Base-by-base conservation (phyloP, 2,329 filamentous ascomycete genomes). In the Calonectria leucothoes region DNA sequence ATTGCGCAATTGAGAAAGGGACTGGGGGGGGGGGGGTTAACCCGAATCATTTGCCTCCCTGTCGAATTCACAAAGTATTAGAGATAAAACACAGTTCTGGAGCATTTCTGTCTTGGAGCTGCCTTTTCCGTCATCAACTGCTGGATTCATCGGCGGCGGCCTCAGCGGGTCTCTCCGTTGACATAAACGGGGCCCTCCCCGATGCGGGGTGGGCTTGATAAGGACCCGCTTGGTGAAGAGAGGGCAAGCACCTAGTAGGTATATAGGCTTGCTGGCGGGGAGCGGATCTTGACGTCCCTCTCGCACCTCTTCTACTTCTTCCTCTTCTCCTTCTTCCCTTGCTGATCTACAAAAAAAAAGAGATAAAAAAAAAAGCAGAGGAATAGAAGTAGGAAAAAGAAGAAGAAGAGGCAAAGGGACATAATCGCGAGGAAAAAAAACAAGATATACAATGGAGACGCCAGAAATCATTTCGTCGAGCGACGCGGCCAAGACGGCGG, bases 401-500 rank as follows among this genome's bases (percentile, higher is more conserved):
- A 2, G 17, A 45, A 42, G 5, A 42, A 6, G 6, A 33, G 8
- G 7, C 11, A 20, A 23, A 48, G 25, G 35, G 6, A 23, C 27
- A 37, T n/a, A 64, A 17, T 8, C 6, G 11, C 6, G 1, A 45
- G 42, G 45, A 29, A 70, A n/a, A 49, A 63, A 14, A 39, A 14
- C n/a, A 45, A 64, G 33, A 20, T 4, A 37, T 27, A 37, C 49
- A 69, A 81, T 81, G 79, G 68, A 75, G 27, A 69, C 66, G 14
- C 75, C 73, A 67, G 73, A 75, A 66, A 78, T 82, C 68, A 79
- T 80, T 75, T 75, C 81, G 64, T 73, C 71, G 77, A 64, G 68
- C 35, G 82, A 84, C 78, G 75, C 76, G 10, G 77, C 79, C 45
- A 76, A 77, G 71, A 78, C 82, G 57, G 71, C 79, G 6, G 71